Evolutionary conservation across 2,329 filamentous ascomycete species (phyloP), one percentile per base, ranked within the genome.

Genomic region (Aureobasidium vineae): DNA sequence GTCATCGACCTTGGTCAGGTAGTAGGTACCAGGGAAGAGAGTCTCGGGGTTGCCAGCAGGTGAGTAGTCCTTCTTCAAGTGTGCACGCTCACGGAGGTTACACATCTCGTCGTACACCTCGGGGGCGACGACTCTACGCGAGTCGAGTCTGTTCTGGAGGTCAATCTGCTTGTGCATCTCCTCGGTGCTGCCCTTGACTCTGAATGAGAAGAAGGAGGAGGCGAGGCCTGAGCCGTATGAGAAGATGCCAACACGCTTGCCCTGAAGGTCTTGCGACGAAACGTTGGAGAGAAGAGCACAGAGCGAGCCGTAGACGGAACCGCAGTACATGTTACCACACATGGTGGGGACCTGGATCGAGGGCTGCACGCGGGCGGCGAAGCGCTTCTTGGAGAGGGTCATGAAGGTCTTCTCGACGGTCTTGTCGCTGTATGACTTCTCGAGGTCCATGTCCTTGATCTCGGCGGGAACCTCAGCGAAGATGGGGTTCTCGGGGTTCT

Each of bases 281-380:
- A 82, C 72, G 71, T 83, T 83, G 74, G 77, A 71, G 67, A 84
- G 69, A 67, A 84, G 72, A 60, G 80, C 81, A 72, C 77, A 77
- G 67, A 84, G 77, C 70, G 80, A 81, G 67, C 77, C 78, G 75
- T 83, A 84, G 63, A 84, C 81, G 68, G 79, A 82, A 36, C 79
- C 81, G 69, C 79, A 81, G 79, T 84, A 84, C 82, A 84, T 84
- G 79, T 84, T 84, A 65, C 82, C 82, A 76, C 81, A 83, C 77
- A 79, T 78, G 70, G 81, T 83, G 10, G 82, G 81, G 28, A 83
- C 79, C 69, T 81, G 73, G 69, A 82, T 80, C 67, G 78, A 74
- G 31, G 81, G 81, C 76, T 82, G 79, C 47, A 84, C 81, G 68
- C 80, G 80, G 61, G 77, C 68, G 54, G 77, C 78, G 71, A 82